Base-by-base conservation (phyloP, 2,329 filamentous ascomycete species). In the Madurella fahalii region DNA sequence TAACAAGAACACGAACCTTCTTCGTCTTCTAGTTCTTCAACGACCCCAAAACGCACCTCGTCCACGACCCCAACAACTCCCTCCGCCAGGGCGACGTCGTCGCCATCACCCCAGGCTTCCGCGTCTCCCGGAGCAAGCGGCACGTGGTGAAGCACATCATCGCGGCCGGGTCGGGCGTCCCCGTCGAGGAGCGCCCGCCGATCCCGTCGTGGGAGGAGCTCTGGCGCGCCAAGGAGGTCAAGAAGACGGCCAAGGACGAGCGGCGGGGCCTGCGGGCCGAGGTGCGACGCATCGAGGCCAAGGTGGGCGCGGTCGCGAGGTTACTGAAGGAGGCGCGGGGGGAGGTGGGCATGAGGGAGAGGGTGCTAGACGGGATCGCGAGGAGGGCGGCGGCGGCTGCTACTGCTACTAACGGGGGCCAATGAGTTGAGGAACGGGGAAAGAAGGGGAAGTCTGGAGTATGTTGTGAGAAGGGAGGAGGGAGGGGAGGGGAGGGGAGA, bases 131-230 rank as follows among this genome's bases (percentile, higher is more conserved):
- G 58, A 74, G 77, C 59, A 89, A 92, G 63, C 81, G 83, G 25
- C 87, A 93, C 64, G 84, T 92, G 37, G 84, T 94, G 30, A 84
- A 85, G 60, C 76, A 80, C 58, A 91, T 94, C 62, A 80, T 93
- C 58, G 85, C 88, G 40, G 3, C 89, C 87, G 2, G 58, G 12
- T 53, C 74, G 48, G 86, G 87, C 16, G 74, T 75, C 1, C 78
- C 84, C 2, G 81, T 89, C 50, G 77, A 83, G 30, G 77, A 81
- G 52, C 77, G 89, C 7, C 84, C 86, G 75, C 77, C 82, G 0
- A 77, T 94, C 11, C 85, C 86, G 25, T 83, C 78, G 0, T 69
- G 82, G 44, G 82, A 84, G 49, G 82, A 91, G 69, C 74, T 82
- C 42, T 75, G 83, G 63, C 76, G 68, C 12, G 73, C 75, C 49